A percentile compares a stretch with the other conserved stretches of the same genome.
These are phyloP conservation scores for Ustilago tritici DNA, from an alignment of 1,284 basidiomycete genomes.

Conservation along the genomic window DNA sequence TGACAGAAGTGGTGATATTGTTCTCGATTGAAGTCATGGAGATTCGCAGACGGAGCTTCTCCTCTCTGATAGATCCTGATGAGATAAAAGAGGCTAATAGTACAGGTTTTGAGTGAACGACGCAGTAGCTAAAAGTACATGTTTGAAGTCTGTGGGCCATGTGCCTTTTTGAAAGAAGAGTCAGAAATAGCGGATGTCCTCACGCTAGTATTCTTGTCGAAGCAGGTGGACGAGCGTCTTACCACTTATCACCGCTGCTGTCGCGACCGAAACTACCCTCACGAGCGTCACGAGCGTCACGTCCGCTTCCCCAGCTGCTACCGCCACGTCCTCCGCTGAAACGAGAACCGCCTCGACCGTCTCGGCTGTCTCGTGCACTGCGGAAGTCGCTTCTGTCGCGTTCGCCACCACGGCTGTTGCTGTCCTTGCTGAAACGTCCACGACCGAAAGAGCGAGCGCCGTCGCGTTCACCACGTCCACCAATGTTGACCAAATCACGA, in stretches of 20 bases:
- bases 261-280: constrained; percentile 35
- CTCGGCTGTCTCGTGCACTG: constrained; percentile 16
- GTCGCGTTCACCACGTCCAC: constrained; percentile 19
- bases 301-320: constrained; percentile 30
- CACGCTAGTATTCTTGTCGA: not conserved
- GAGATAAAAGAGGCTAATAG: not conserved
- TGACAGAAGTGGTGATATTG: not conserved
- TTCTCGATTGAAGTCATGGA: not conserved
- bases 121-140: constrained; percentile 11
- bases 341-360: constrained; percentile 22
- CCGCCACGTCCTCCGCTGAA: constrained; percentile 18
- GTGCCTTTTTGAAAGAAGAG: not conserved
- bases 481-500: not conserved
- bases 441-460: constrained; percentile 33
- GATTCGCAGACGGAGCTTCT: not conserved
- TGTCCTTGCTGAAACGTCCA: constrained; percentile 45
- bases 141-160: not conserved
- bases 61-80: not conserved
- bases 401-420: constrained; percentile 15
- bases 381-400: constrained; percentile 23
- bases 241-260: constrained; percentile 43
- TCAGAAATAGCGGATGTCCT: not conserved
- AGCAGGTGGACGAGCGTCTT: not conserved
- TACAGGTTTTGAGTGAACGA: not conserved
- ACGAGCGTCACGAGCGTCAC: constrained; percentile 45